Evolutionary conservation across 2,329 filamentous ascomycete genomes (phyloP), one percentile per base, ranked within the genome.

Genomic region (Fusarium abutilonis): DNA sequence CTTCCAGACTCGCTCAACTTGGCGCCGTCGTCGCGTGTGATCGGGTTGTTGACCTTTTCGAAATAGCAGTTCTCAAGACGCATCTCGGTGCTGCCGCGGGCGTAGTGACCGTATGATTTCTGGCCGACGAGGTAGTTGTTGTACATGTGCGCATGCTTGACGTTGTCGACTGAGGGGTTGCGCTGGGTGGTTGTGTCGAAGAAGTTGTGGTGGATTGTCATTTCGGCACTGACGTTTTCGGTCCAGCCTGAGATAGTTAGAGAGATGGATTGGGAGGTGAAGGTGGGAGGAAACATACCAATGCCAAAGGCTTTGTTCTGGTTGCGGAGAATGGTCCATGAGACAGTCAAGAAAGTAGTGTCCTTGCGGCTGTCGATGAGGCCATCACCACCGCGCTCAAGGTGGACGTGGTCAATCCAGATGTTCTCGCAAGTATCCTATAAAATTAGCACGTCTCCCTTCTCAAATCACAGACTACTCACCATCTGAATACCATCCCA

Each of bases 291-390:
- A 8, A 11, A 11, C 56, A 52, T 52, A 68, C 67, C 69, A 53
- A 70, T 70, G 43, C 68, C 68, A 43, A 70, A 70, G 4, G 65
- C 65, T 46, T 70, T 71, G 58, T 71, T 66, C 39, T 69, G 66
- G 48, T 67, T 62, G 32, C 64, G 63, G 15, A 71, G 51, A 9
- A 70, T 66, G 14, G 58, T 70, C 56, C 63, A 64, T 13, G 69
- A 71, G 4, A 71, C 68, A 13, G 69, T 71, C 3, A 66, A 45
- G 28, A 68, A 69, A 2, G 64, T 68, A 0, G 68, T 70, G n/a
- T 71, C 69, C 45, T 69, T 69, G n/a, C 68, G 64, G 44, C 62
- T 60, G 35, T 70, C 66, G 13, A 71, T 57, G 10, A 68, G 57
- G 5, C 69, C 68, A 23, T 71, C 68, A n/a, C 68, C 64, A 8